These are phyloP conservation scores for Lachancea nothofagi DNA, from an alignment of 805 yeast species.

Conservation along the genomic window DNA sequence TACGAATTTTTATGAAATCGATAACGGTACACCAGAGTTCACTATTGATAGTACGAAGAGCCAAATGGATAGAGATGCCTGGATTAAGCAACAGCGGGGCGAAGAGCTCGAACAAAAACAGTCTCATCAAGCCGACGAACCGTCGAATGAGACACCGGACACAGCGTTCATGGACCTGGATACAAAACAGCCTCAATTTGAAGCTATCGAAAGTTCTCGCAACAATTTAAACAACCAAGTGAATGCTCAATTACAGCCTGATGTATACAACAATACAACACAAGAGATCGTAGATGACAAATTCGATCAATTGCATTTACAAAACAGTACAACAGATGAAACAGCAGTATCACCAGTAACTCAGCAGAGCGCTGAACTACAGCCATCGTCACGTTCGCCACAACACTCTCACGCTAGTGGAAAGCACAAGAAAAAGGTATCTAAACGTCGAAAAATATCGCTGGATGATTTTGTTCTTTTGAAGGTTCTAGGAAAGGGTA, in stretches of 20 bases:
- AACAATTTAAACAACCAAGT: not conserved
- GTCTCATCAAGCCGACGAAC: not conserved
- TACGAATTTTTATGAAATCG: constrained; percentile 1
- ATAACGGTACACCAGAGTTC: not conserved
- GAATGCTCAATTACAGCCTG: not conserved
- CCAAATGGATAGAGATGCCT: not conserved
- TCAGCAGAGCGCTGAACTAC: not conserved
- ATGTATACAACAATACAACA: not conserved
- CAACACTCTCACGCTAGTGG: constrained; percentile 19
- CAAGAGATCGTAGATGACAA: no score
- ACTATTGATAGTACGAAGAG: not conserved
- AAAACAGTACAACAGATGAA: not conserved
- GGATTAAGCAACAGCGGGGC: not conserved
- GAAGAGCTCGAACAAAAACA: not conserved
- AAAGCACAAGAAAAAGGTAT: constrained; percentile 24
- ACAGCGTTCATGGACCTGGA: not conserved
- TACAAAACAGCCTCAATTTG: not conserved
- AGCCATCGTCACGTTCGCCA: constrained; percentile 16
- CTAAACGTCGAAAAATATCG: constrained; percentile 68
- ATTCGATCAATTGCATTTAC: not conserved
- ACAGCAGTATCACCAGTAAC: not conserved
- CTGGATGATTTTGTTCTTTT: constrained; percentile 90
- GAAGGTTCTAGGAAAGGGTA: constrained; percentile 96
- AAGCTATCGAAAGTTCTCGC: not conserved
- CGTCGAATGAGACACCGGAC: not conserved